Base-by-base conservation (phyloP, 2,329 filamentous ascomycete genomes). In the Trichoderma sp. region DNA sequence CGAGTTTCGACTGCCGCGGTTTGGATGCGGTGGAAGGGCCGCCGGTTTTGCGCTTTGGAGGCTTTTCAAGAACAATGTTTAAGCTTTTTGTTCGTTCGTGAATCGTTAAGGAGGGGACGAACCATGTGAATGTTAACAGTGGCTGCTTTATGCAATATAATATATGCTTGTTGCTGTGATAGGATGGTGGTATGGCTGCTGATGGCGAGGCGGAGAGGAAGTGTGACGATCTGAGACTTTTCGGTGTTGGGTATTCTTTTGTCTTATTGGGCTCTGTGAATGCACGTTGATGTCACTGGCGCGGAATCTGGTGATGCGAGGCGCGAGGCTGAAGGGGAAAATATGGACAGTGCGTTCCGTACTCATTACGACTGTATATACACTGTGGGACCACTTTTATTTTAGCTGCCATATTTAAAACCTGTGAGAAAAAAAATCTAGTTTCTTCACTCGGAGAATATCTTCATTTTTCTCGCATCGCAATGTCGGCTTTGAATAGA, bases 1-100 rank as follows among this genome's bases (percentile, higher is more conserved):
- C 95, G 77, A 98, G 93, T 81, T 94, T 97, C 72, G 95, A 97
- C 78, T 90, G 90, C 74, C 92, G 92, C 66, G 78, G 74, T 79
- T 79, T 84, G 70, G 80, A 75, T 75, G 72, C 78, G 71, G 24
- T 77, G 71, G 65, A 74, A 58, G 78, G 71, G 67, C 80, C 78
- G 61, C 80, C 73, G 24, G 82, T 76, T 77, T 86, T 87, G 76
- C 87, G 86, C 80, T 87, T 87, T n/a, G 86, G 84, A 75, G 87
- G 86, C 86, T 88, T 68, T 18, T 60, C 9, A 24, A 24, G n/a
- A 2, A n/a, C 9, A 21, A 53, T 24, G 21, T 14, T 57, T 39
- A 43, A 28, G 14, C 43, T 43, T 11, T 24, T n/a, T 47, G 6
- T 32, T 6, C n/a, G 24, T 8, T 60, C 18, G 21, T 43, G 47